phyloP scores from a whole-genome alignment of 2,329 filamentous ascomycete species.

The Aspergillus sp. region DNA sequence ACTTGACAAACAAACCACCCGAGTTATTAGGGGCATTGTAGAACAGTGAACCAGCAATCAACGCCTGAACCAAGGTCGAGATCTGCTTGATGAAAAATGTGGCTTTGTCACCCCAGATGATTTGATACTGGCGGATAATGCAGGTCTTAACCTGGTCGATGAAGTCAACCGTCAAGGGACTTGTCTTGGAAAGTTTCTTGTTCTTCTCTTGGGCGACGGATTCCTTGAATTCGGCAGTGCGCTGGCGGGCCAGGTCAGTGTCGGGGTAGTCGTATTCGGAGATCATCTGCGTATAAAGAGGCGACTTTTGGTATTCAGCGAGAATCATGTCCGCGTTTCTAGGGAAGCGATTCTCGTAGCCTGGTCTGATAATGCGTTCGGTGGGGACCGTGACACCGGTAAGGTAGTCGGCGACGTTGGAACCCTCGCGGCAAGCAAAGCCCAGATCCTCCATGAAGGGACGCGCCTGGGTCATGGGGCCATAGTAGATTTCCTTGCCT shows the following conservation, averaged over 20 bases:
- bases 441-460: constrained; percentile 67
- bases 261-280: constrained; percentile 61
- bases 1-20: constrained; percentile 64
- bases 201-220: constrained; percentile 58
- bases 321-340: constrained; percentile 49
- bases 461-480: constrained; percentile 58
- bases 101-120: constrained; percentile 65
- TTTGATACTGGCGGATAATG: constrained; percentile 64
- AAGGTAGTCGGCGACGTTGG: constrained; percentile 67
- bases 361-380: constrained; percentile 48
- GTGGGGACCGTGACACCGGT: constrained; percentile 65
- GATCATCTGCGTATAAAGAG: constrained; percentile 54
- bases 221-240: constrained; percentile 58
- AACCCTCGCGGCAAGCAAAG: constrained; percentile 63
- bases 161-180: constrained; percentile 60
- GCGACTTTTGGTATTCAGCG: constrained; percentile 54
- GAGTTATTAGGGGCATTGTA: constrained; percentile 63
- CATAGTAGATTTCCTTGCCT: constrained; percentile 68
- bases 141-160: constrained; percentile 58
- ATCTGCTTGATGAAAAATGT: constrained; percentile 65
- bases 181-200: constrained; percentile 55
- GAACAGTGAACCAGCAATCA: constrained; percentile 68
- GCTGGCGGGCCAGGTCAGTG: constrained; percentile 50
- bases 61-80: constrained; percentile 59
- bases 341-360: constrained; percentile 49